Evolutionary conservation across 2,329 filamentous ascomycete species (phyloP).

Genomic region (Colletotrichum sansevieriae): DNA sequence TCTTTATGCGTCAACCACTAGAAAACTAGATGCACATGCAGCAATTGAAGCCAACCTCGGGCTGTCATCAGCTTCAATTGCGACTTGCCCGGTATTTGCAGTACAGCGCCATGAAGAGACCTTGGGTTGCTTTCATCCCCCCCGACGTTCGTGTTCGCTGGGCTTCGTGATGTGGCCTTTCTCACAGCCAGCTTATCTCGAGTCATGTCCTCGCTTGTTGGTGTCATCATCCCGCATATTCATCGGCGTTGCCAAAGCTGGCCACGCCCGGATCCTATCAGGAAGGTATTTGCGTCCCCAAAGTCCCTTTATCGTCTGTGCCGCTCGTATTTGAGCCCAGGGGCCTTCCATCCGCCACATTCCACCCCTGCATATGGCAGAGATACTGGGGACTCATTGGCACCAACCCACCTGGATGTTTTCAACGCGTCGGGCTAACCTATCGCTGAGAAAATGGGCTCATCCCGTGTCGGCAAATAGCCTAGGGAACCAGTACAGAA

Average conservation of each 20-base stretch:
- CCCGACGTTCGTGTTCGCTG: no score
- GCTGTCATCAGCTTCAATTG: no score
- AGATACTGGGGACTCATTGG: background rate
- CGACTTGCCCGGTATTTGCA: no score
- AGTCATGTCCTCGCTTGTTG: background rate
- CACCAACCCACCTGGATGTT: background rate
- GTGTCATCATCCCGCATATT: background rate
- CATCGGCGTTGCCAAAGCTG: background rate
- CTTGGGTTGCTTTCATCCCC: no score
- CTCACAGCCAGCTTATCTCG: background rate
- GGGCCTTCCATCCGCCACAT: background rate
- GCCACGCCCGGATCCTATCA: background rate
- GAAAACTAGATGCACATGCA: no score
- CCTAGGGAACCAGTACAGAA: background rate
- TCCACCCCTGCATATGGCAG: slow-evolving; percentile 5
- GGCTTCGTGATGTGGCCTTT: no score
- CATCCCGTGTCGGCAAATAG: no score
- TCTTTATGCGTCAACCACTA: no score
- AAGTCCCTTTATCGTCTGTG: background rate
- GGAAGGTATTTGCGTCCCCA: background rate
- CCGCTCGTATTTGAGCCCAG: slow-evolving; percentile 5
- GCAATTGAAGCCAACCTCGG: no score
- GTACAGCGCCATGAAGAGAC: no score
- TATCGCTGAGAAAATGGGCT: background rate
- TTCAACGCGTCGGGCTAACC: background rate